Conservation (phyloP, 257 asterid species). For the Fraxinus cuspidata region DNA sequence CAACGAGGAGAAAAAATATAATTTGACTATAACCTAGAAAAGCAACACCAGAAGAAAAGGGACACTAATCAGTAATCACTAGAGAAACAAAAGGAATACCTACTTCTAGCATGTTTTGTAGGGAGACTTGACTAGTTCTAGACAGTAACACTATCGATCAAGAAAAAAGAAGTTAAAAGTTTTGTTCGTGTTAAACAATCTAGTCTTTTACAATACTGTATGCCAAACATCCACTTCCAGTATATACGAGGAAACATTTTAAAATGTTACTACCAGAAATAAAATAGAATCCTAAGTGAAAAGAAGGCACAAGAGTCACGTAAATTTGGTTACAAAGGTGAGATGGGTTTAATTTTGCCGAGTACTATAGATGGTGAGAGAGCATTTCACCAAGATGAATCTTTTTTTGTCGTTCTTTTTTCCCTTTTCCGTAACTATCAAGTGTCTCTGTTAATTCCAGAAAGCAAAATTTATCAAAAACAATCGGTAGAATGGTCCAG, state of each 20-base stretch:
- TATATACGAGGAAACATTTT: not conserved
- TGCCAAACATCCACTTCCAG: not conserved
- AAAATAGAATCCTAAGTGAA: not conserved
- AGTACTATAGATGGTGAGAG: not conserved
- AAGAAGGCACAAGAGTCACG: not conserved
- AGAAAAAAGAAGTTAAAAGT: not conserved
- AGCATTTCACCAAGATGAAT: not conserved
- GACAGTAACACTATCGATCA: not conserved
- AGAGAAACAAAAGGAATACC: not conserved
- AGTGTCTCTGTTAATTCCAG: not conserved
- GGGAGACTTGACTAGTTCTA: not conserved
- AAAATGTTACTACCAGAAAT: not conserved
- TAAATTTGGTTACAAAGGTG: not conserved
- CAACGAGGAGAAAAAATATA: not conserved
- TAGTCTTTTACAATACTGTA: not conserved
- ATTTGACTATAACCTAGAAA: not conserved
- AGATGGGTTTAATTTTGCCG: not conserved
- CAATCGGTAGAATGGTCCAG: not conserved
- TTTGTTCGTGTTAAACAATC: not conserved
- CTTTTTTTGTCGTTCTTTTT: not conserved
- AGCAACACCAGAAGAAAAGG: not conserved
- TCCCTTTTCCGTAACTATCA: not conserved
- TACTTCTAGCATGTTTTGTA: not conserved
- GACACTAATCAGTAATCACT: not conserved
- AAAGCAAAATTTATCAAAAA: not conserved